Evolutionary conservation across 305 asterid species (phyloP), one percentile per base, ranked within the genome.

Genomic region (Plantago rigida): DNA sequence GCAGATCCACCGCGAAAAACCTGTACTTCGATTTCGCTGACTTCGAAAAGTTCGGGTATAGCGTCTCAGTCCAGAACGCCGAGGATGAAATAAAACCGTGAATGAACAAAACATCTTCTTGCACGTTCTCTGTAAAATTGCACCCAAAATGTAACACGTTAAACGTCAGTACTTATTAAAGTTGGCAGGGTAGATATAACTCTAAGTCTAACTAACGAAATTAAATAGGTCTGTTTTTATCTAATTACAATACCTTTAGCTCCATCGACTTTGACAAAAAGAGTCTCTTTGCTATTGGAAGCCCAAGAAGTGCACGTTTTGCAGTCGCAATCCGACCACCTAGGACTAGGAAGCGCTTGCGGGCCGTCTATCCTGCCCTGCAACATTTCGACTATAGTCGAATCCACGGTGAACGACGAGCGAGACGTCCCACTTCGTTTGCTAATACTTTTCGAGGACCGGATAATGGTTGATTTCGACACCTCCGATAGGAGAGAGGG

Each of bases 281-380:
- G 86, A 3, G 82, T 63, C 17, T 86, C 87, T 39, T 78, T 84
- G 76, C 75, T 65, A 55, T 84, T 73, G 4, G 86, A 57, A 12
- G 82, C 62, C 96, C 95, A 83, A 0, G 91, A 81, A 13, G 80
- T 79, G 73, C 99, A 92, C 8, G 94, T 88, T 10, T 55, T 57
- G 70, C 99, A 92, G 62, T 79, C 95, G 49, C 99, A 92, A 58
- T 92, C 99, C 5, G 99, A 92, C 99, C 99, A 92, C 69, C 99
- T 74, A 0, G 94, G 89, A 31, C 63, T 51, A 0, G 79, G 82
- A 22, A 69, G 76, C 4, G 71, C 50, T 17, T 65, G 82, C 42
- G 53, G 67, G 13, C 83, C 82, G 0, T 82, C 86, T 17, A 80
- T 69, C 69, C 79, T 80, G 0, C 83, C 89, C 51, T 78, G 95